Evolutionary conservation across 257 asterid genomes (phyloP).

Genomic region (Marsdenia floribunda): DNA sequence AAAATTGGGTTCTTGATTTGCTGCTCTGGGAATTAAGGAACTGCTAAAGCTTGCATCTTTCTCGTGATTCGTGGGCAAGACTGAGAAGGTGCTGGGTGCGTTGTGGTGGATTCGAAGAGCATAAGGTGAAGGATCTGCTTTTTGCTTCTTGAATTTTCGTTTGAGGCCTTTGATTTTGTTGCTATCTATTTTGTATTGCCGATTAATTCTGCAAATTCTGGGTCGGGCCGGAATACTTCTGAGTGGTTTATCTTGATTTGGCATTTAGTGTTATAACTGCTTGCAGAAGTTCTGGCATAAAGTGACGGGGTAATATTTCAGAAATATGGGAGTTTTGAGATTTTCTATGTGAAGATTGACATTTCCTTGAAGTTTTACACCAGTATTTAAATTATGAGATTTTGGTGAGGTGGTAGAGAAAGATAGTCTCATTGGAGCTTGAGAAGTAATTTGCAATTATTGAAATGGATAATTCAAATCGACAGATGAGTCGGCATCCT

Average conservation of each 20-base stretch:
- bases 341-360: neutral
- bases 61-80: neutral
- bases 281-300: neutral
- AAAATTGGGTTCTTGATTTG: neutral
- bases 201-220: neutral
- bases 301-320: neutral
- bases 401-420: constrained; percentile 13
- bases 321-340: neutral
- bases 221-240: neutral
- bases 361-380: constrained; percentile 1
- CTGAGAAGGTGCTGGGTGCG: neutral
- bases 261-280: neutral
- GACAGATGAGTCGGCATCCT: constrained; percentile 39
- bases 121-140: constrained; percentile 1
- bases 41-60: neutral
- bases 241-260: neutral
- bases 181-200: neutral
- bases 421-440: constrained; percentile 5
- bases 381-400: constrained; percentile 4
- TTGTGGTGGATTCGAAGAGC: constrained; percentile 1
- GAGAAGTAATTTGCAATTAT: neutral
- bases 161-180: constrained; percentile 6
- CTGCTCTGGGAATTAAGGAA: constrained; percentile 7
- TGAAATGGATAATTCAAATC: constrained; percentile 62
- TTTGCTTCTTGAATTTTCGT: neutral